These are phyloP conservation scores for Colletotrichum lini DNA, from an alignment of 2,329 filamentous ascomycete genomes.

Conservation along the genomic window DNA sequence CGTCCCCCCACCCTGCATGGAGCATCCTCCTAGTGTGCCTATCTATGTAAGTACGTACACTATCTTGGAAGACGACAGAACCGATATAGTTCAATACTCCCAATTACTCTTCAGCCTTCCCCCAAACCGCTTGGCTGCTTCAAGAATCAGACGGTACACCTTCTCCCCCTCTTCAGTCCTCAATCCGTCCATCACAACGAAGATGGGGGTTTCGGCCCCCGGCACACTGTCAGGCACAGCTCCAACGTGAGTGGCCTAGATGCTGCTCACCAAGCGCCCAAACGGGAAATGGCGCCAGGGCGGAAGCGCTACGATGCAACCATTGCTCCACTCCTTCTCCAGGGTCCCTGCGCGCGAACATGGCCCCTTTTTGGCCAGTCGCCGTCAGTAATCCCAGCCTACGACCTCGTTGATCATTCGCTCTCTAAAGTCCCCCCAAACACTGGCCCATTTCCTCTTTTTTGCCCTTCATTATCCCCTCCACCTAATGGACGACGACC, in stretches of 20 bases:
- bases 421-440: constrained; percentile 29
- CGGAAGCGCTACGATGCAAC: constrained; percentile 26
- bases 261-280: constrained; percentile 34
- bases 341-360: constrained; percentile 34
- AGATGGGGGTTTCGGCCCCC: constrained; percentile 18
- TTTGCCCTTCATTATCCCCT: constrained; percentile 21
- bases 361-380: constrained; percentile 41
- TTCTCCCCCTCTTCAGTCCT: background rate
- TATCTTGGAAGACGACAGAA: too few relatives aligned
- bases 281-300: constrained; percentile 40
- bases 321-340: constrained; percentile 26
- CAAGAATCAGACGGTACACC: background rate
- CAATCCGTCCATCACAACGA: constrained; percentile 4
- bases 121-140: background rate
- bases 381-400: constrained; percentile 40
- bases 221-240: constrained; percentile 31
- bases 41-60: too few relatives aligned
- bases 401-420: constrained; percentile 29
- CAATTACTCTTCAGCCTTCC: too few relatives aligned
- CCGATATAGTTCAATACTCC: background rate
- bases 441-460: constrained; percentile 39
- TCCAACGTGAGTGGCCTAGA: constrained; percentile 19
- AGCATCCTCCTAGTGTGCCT: too few relatives aligned
- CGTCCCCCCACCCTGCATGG: too few relatives aligned
- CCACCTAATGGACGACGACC: constrained; percentile 37